Evolutionary conservation across 2,329 filamentous ascomycete genomes (phyloP).

Genomic region (Colletotrichum sp.): DNA sequence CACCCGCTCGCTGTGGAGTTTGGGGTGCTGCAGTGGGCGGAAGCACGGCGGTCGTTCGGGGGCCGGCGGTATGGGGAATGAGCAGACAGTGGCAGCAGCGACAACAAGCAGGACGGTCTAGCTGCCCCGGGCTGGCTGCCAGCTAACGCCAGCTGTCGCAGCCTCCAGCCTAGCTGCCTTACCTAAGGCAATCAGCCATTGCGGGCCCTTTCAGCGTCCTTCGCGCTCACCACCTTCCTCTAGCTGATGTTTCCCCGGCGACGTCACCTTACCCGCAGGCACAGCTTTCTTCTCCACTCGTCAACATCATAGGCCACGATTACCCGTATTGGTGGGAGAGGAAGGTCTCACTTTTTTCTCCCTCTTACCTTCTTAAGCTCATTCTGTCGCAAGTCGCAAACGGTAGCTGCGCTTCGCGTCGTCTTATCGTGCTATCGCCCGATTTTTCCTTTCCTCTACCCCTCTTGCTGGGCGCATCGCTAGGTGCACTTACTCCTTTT

Average conservation of each 20-base stretch:
- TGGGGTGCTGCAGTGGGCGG: background rate
- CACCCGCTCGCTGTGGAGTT: conserved; percentile 14
- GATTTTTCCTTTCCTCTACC: background rate
- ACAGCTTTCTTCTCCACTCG: conserved; percentile 15
- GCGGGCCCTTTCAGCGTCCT: background rate
- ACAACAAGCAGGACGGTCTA: background rate
- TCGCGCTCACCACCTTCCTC: conserved; percentile 9
- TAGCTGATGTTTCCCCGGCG: conserved; percentile 22
- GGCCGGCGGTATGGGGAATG: conserved; percentile 1
- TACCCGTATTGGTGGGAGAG: background rate
- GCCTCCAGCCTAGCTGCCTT: background rate
- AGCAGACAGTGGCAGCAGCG: background rate
- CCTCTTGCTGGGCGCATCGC: conserved; percentile 3
- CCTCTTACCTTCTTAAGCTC: conserved; percentile 1
- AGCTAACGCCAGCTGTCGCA: accelerated
- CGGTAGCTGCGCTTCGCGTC: background rate
- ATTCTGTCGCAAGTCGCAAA: conserved; percentile 16
- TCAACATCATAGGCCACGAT: conserved; percentile 14
- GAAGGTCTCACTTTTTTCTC: conserved; percentile 9
- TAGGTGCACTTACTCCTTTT: background rate
- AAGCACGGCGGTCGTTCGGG: conserved; percentile 1
- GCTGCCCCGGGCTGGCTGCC: background rate
- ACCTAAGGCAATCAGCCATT: background rate
- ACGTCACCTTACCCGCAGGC: conserved; percentile 20
- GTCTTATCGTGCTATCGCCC: background rate